phyloP scores from a whole-genome alignment of 1,284 basidiomycete species.

The Sanghuangporus sanghuang region DNA sequence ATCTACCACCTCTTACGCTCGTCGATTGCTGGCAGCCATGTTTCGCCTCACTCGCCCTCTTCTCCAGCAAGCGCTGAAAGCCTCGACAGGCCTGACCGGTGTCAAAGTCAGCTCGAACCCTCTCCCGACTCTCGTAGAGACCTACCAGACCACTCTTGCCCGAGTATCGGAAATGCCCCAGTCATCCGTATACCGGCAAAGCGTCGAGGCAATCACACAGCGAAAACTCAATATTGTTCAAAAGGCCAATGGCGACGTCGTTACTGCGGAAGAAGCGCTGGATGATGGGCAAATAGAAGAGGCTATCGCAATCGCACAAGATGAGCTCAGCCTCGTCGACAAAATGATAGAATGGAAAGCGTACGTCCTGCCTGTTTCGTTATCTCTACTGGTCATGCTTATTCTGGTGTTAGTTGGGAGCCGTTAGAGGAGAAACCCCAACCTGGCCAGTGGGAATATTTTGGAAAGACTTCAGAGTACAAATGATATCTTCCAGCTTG shows the following conservation, averaged over 20 bases:
- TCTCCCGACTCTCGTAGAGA: conserved; percentile 69
- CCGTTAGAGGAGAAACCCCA: conserved; percentile 77
- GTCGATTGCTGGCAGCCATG: conserved; percentile 39
- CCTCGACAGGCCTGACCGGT: conserved; percentile 77
- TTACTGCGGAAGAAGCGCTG: conserved; percentile 65
- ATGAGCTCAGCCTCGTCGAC: conserved; percentile 73
- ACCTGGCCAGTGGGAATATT: conserved; percentile 85
- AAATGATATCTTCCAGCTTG: not conserved
- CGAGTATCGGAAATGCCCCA: conserved; percentile 69
- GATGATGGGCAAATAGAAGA: conserved; percentile 82
- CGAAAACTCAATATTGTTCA: conserved; percentile 77
- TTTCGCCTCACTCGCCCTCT: conserved; percentile 75
- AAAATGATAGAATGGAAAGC: conserved; percentile 96
- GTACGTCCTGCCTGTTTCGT: conserved; percentile 50
- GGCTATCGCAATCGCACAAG: conserved; percentile 76
- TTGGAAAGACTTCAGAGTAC: conserved; percentile 35
- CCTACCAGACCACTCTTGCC: conserved; percentile 78
- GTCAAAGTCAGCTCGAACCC: conserved; percentile 73
- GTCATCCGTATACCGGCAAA: conserved; percentile 87
- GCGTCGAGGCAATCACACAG: conserved; percentile 82
- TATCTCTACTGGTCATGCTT: conserved; percentile 5
- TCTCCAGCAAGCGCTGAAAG: conserved; percentile 59
- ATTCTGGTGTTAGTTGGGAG: conserved; percentile 63
- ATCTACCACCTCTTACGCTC: not conserved
- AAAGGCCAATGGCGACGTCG: conserved; percentile 59